A percentile compares a stretch with the other conserved stretches of the same genome.
These are phyloP conservation scores for Teratosphaeria pseudoeucalypti DNA, from an alignment of 2,329 filamentous ascomycete species.

Conservation along the genomic window DNA sequence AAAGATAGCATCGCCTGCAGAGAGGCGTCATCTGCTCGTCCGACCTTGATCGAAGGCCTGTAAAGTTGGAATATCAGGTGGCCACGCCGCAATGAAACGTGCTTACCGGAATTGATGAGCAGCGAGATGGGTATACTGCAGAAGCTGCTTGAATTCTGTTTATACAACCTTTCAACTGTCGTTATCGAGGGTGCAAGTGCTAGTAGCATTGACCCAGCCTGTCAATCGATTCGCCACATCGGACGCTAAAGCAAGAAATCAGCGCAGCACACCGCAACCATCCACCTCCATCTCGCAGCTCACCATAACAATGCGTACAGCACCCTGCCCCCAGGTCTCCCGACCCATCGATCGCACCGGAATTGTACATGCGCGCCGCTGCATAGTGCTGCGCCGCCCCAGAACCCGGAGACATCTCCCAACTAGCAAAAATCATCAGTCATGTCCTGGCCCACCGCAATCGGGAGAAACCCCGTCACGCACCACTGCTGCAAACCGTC, in stretches of 20 bases:
- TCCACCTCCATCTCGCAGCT: not conserved
- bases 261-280: not conserved
- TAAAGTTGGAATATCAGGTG: too few species aligned
- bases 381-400: slow-evolving; percentile 33
- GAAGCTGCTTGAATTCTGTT: not conserved
- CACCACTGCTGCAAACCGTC: slow-evolving; percentile 34
- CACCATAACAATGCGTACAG: slow-evolving; percentile 42
- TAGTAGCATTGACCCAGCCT: slow-evolving; percentile 27
- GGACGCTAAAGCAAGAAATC: slow-evolving; percentile 9
- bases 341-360: slow-evolving; percentile 29
- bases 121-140: not conserved
- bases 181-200: not conserved
- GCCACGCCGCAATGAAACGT: too few species aligned
- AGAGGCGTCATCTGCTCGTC: too few species aligned
- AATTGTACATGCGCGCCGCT: slow-evolving; percentile 41
- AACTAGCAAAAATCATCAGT: not conserved
- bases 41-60: too few species aligned
- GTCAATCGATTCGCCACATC: slow-evolving; percentile 42
- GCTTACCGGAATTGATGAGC: too few species aligned
- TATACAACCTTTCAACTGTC: not conserved
- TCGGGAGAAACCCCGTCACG: slow-evolving; percentile 7
- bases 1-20: too few species aligned
- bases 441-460: not conserved
- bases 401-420: slow-evolving; percentile 16
- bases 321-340: slow-evolving; percentile 31